A percentile compares a stretch with the other conserved stretches of the same genome.
Conservation (phyloP, 768 basidiomycete genomes). For the Amanita muscaria region DNA sequence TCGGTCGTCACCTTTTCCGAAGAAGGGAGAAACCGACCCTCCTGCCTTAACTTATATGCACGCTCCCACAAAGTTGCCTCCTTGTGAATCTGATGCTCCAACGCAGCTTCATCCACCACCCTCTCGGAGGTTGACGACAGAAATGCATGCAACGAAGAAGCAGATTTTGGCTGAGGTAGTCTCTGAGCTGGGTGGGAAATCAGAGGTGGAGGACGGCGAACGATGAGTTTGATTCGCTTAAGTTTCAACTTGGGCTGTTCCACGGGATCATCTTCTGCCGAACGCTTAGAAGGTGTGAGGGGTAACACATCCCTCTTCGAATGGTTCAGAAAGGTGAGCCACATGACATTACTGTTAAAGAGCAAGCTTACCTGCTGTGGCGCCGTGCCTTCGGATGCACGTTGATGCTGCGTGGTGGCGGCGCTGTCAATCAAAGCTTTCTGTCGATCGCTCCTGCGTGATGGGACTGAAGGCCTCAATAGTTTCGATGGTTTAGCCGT, state of each 20-base stretch:
- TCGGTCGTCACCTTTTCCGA: conserved; percentile 20
- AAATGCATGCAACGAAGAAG: conserved; percentile 42
- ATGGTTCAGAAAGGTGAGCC: neutral
- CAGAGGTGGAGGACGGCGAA: conserved; percentile 51
- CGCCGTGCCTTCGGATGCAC: neutral
- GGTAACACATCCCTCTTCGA: neutral
- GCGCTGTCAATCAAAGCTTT: conserved; percentile 4
- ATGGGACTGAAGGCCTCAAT: neutral
- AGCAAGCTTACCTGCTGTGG: neutral
- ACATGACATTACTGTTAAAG: neutral
- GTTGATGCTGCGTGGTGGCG: neutral
- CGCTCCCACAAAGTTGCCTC: conserved; percentile 8
- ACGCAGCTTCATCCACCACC: conserved; percentile 30
- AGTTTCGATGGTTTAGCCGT: neutral
- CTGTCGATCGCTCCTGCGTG: conserved; percentile 13
- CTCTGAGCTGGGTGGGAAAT: conserved; percentile 63
- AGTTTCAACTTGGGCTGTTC: conserved; percentile 28
- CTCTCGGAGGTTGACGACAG: conserved; percentile 52
- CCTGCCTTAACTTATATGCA: conserved; percentile 24
- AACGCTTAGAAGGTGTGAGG: conserved; percentile 1
- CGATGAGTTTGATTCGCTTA: conserved; percentile 59
- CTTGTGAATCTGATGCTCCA: conserved; percentile 28
- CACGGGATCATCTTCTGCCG: neutral
- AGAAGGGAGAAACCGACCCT: conserved; percentile 32
- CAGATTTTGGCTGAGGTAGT: conserved; percentile 42